Base-by-base conservation (phyloP, 805 yeast species). In the Zygosaccharomyces siamensis region DNA sequence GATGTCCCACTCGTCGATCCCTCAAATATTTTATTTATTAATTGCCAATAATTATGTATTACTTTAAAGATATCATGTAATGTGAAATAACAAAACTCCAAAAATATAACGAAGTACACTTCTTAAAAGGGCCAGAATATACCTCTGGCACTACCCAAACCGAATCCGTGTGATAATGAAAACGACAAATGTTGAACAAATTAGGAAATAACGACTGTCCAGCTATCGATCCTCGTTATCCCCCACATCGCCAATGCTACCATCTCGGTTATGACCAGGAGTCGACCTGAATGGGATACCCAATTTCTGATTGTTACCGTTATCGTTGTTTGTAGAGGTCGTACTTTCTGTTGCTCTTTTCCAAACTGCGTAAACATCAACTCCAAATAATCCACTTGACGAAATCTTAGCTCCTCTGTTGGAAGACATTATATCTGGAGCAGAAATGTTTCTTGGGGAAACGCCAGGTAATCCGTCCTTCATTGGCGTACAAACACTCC, bases 361-460 rank as follows among this genome's bases (percentile, higher is more conserved):
- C 67, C 66, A 64, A 12, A 66, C 68, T 10, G 70, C 64, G 42
- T 62, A 62, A 3, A 66, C 64, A 47, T 66, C 70, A 12, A 66
- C 70, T 33, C 70, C 70, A 46, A 64, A 66, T 16, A 66, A 45
- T 0, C 67, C 66, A 41, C 61, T 57, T 5, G 64, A 55, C 7
- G 66, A 55, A 18, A 59, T 52, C 42, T 63, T 63, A 8, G 65
- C 52, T 39, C 54, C 53, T 2, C 51, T 50, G 1, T 49, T 33
- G 7, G 45, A 35, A 27, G 49, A 49, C 40, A 44, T 28, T 33
- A 47, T 36, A 21, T 43, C 52, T 10, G 52, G 54, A 2, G 49
- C 50, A n/a, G 51, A 45, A 27, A 43, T 21, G 21, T 47, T 51
- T 39, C 51, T 51, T 33, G 61, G 58, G 2, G 65, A 60, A 11